These are phyloP conservation scores for Hibiscus syriacus DNA, from an alignment of 345 rosid species.

Conservation along the genomic window DNA sequence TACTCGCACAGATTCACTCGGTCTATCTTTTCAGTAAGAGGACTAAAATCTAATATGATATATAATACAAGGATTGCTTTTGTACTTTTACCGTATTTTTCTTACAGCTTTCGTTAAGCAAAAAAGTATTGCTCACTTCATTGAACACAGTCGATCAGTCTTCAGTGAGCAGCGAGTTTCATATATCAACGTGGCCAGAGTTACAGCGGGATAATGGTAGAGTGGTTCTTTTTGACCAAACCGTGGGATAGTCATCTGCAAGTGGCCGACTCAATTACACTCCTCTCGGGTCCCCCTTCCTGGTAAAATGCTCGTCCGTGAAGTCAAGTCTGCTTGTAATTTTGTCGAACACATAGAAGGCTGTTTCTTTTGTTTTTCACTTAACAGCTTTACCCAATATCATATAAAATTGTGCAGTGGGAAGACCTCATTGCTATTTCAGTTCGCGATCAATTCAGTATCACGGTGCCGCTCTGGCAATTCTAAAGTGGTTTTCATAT, in stretches of 20 bases:
- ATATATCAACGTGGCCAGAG: too few species aligned
- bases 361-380: not conserved
- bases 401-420: constrained; percentile 40
- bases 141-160: too few species aligned
- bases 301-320: constrained; percentile 27
- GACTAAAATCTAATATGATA: too few species aligned
- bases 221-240: constrained; percentile 35
- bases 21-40: too few species aligned
- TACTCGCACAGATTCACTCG: too few species aligned
- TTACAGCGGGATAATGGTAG: constrained; percentile 23
- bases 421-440: constrained; percentile 78
- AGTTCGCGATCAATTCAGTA: constrained; percentile 59
- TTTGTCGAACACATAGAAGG: constrained; percentile 14
- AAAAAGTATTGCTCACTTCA: too few species aligned
- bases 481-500: constrained; percentile 55
- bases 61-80: too few species aligned
- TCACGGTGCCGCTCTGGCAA: constrained; percentile 8
- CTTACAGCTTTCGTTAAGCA: too few species aligned
- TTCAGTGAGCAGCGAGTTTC: not conserved
- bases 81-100: too few species aligned
- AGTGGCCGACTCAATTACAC: constrained; percentile 27
- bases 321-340: not conserved
- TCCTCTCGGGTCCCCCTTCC: constrained; percentile 71
- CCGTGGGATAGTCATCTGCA: constrained; percentile 7
- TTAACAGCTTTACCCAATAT: not conserved